These are phyloP conservation scores for Graphiopsis chlorocephala DNA, from an alignment of 2,329 filamentous ascomycete genomes.

Conservation along the genomic window DNA sequence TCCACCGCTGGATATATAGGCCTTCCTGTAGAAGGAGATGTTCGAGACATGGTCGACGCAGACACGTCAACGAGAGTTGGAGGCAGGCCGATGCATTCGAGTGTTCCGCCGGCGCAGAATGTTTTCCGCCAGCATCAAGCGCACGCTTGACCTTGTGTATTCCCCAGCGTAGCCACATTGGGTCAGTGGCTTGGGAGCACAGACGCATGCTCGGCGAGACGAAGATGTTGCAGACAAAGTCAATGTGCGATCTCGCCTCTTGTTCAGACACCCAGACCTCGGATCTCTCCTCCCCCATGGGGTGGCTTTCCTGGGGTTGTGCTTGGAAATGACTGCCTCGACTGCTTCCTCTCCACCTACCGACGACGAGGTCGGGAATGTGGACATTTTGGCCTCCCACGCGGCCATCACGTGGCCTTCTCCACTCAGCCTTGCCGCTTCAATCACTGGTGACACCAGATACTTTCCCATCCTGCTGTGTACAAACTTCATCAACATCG, in stretches of 20 bases:
- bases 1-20: conserved; percentile 2
- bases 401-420: background rate
- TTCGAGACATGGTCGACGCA: background rate
- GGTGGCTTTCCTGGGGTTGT: conserved; percentile 3
- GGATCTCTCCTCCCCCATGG: background rate
- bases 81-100: background rate
- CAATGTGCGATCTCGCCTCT: background rate
- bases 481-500: background rate
- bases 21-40: background rate
- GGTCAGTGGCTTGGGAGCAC: background rate
- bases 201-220: background rate
- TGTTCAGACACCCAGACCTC: background rate
- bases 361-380: background rate
- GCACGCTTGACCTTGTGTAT: background rate
- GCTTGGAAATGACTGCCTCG: background rate
- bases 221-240: background rate
- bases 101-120: background rate
- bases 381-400: background rate
- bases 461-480: background rate
- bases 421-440: conserved; percentile 1
- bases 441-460: background rate
- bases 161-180: conserved; percentile 2
- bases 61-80: background rate
- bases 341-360: background rate
- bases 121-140: conserved; percentile 13